Base-by-base conservation (phyloP, 805 yeast genomes). In the Metschnikowia sp. region DNA sequence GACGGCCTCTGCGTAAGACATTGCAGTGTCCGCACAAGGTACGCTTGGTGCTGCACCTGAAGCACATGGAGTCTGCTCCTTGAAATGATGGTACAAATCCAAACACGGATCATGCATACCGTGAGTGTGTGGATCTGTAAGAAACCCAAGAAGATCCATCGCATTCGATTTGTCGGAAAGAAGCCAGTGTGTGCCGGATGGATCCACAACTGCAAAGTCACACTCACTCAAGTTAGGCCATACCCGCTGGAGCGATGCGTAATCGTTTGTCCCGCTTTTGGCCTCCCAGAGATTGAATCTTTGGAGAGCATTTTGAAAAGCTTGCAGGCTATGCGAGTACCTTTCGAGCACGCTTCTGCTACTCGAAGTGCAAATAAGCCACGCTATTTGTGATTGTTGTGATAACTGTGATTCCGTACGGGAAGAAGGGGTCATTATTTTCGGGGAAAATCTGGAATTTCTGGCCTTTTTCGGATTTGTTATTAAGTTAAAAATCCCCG, bases 91-190 rank as follows among this genome's bases (percentile, higher is more conserved):
- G 12, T 33, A 29, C n/a, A 44, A n/a, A 28, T 29, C 47, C n/a
- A 28, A 18, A 33, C 42, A 32, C 4, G 32, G 18, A n/a, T 33
- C 47, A 15, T 39, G 28, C 2, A 29, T n/a, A 12, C 48, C 48
- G 32, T 31, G 39, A 3, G 22, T 26, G n/a, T 35, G 36, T 22
- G 48, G 48, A 39, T 40, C 29, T 42, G 40, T 44, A 12, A 45
- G 37, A 18, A 45, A 45, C 28, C 37, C 33, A 22, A 45, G 42
- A 28, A 22, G 22, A 22, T 22, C 3, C 6, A 22, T 22, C 22
- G 6, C 22, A 22, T 22, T 22, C 22, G 22, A 3, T 3, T 2
- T 22, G 22, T 22, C 3, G 22, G 22, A 2, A 22, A 22, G 22
- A 22, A 22, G 22, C 22, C 22, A 36, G 31, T 40, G 40, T 4